Evolutionary conservation across 2,329 filamentous ascomycete genomes (phyloP).

Genomic region (Trichoderma hamatum): DNA sequence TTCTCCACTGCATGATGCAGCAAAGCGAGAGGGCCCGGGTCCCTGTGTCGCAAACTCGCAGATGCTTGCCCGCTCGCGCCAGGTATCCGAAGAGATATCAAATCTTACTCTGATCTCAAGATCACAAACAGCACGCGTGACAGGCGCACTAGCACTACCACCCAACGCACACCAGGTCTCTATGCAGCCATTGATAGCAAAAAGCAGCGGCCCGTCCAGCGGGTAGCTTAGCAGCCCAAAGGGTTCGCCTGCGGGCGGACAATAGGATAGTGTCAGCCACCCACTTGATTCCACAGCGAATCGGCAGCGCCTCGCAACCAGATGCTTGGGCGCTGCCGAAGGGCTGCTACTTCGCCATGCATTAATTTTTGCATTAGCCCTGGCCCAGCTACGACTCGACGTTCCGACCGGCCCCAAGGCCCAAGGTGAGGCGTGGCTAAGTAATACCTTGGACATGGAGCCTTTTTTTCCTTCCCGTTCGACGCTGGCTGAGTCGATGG

Average conservation of each 20-base stretch:
- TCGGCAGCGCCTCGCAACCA: neutral
- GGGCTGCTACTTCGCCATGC: neutral
- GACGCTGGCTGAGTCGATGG: constrained; percentile 18
- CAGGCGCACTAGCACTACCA: neutral
- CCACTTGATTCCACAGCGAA: constrained; percentile 1
- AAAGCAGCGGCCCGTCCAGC: constrained; percentile 20
- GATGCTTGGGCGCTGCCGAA: neutral
- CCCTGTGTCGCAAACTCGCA: neutral
- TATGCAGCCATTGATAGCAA: constrained; percentile 22
- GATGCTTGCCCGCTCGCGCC: neutral
- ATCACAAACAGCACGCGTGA: neutral
- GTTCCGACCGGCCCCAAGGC: neutral
- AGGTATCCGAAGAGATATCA: neutral
- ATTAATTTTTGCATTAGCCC: neutral
- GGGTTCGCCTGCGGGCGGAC: constrained; percentile 5
- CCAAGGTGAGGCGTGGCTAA: constrained; percentile 5
- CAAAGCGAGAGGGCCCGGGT: neutral
- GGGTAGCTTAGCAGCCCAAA: constrained; percentile 19
- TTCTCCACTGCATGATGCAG: neutral
- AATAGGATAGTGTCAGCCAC: constrained; percentile 8
- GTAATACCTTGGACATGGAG: neutral
- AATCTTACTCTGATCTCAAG: constrained; percentile 1
- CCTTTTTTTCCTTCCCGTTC: neutral
- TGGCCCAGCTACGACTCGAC: neutral
- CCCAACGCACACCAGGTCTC: neutral